These are phyloP conservation scores for Hypoxylon sp. DNA, from an alignment of 2,329 filamentous ascomycete species.

Conservation along the genomic window DNA sequence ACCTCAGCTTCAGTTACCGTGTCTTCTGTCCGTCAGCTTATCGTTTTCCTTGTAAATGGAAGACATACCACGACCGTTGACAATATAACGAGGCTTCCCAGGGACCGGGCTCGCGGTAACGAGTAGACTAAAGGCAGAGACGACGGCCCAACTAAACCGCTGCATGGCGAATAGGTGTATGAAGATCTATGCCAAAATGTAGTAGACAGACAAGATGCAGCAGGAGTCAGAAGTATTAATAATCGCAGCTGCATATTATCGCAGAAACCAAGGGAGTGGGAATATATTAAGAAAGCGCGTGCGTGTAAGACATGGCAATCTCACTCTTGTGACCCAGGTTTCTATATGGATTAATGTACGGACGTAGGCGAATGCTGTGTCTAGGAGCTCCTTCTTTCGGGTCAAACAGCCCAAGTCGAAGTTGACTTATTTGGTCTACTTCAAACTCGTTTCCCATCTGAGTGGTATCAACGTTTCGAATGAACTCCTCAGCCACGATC, in stretches of 20 bases:
- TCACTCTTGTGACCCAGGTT: slow-evolving; percentile 1
- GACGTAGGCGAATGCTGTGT: slow-evolving; percentile 1
- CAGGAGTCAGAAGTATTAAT: background rate
- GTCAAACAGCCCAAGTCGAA: background rate
- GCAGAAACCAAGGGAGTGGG: slow-evolving; percentile 19
- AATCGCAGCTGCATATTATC: background rate
- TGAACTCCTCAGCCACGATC: slow-evolving; percentile 25
- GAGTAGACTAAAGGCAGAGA: slow-evolving; percentile 46
- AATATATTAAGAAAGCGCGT: background rate
- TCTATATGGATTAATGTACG: slow-evolving; percentile 5
- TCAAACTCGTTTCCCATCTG: slow-evolving; percentile 11
- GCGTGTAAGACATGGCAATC: slow-evolving; percentile 28
- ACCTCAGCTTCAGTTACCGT: slow-evolving; percentile 53
- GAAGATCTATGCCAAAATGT: background rate
- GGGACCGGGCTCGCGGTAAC: slow-evolving; percentile 44
- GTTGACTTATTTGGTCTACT: slow-evolving; percentile 10
- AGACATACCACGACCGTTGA: slow-evolving; percentile 55
- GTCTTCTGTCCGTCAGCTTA: slow-evolving; percentile 29
- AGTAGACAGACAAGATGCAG: slow-evolving; percentile 2
- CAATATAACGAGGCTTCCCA: slow-evolving; percentile 23
- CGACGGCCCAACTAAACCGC: slow-evolving; percentile 45
- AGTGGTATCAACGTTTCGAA: slow-evolving; percentile 21
- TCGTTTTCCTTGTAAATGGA: background rate
- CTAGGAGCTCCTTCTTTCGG: background rate
- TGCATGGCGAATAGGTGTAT: slow-evolving; percentile 46